Evolutionary conservation across 495 filamentous ascomycete species (phyloP), one percentile per base, ranked within the genome.

Genomic region (Friedmanniomyces endolithicus): DNA sequence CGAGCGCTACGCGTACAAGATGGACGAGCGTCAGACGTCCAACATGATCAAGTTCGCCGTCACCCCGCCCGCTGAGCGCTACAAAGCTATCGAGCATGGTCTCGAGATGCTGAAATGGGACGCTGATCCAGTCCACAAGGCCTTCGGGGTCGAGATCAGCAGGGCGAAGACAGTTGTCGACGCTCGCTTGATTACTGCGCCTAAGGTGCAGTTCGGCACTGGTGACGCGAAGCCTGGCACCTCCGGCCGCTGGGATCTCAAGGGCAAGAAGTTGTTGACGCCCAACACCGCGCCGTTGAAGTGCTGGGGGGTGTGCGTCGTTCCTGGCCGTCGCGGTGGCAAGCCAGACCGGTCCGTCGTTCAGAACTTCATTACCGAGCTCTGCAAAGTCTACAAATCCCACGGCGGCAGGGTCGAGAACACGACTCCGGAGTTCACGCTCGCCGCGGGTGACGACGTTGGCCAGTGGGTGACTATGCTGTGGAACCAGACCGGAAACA

Each of bases 11-110:
- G 74, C 75, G 0, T 86, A 71, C 71, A 96, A 94, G 73, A 71
- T 96, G 1, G 79, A 79, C 56, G 78, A 85, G 17, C 62, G 65
- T 0, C 81, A 86, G 74, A 92, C 88, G 0, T 65, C 76, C 0
- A 63, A 77, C 9, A 96, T 98, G 90, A 94, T 98, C 69, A 88
- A 83, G 64, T 87, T 86, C 66, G 88, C 89, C 1, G 81, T 80
- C 4, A 73, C 73, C 24, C 75, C 79, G 1, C 92, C 92, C 0
- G 40, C 57, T 0, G 62, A 80, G 24, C 86, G 90, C 19, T 74
- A 78, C 61, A 49, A 60, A 0, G 73, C 82, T 14, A 84, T 96
- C 50, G 57, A 75, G 29, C 65, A 76, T n/a, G 83, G 83, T 20
- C 76, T 94, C 19, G 58, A 66, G 0, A 74, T 83, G 58, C 74